Conservation (phyloP, 2,329 filamentous ascomycete genomes). For the Cercospora berteroae region DNA sequence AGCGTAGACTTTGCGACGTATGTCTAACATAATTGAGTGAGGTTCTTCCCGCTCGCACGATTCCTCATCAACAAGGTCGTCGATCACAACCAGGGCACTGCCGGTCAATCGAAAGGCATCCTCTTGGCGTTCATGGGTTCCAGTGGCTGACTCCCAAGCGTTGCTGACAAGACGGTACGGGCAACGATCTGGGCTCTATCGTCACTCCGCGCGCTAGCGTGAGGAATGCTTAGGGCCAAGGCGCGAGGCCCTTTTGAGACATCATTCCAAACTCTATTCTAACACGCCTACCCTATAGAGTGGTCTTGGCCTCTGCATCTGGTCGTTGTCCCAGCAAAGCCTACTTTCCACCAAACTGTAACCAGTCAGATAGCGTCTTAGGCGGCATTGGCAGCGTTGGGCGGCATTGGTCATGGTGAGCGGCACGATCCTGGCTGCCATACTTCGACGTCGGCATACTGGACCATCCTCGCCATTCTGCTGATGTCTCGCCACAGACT, state of each 20-base stretch:
- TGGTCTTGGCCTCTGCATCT: slow-evolving; percentile 5
- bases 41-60: not conserved
- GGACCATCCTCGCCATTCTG: not conserved
- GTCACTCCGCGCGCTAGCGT: not conserved
- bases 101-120: not conserved
- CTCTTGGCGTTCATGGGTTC: not conserved
- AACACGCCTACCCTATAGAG: not conserved
- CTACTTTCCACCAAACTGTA: not conserved
- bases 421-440: not conserved
- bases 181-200: slow-evolving; percentile 1
- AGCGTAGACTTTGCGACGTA: not conserved
- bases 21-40: not conserved
- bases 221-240: slow-evolving; percentile 1
- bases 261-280: not conserved
- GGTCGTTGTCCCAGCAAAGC: not conserved
- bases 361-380: not conserved
- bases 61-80: not conserved
- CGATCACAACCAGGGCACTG: not conserved
- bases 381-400: not conserved
- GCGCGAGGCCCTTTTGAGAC: not conserved
- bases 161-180: slow-evolving; percentile 7
- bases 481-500: not conserved
- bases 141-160: not conserved
- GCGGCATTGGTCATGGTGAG: not conserved
- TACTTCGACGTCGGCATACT: not conserved